Base-by-base conservation (phyloP, 2,329 filamentous ascomycete species). In the Byssochlamys sp. region DNA sequence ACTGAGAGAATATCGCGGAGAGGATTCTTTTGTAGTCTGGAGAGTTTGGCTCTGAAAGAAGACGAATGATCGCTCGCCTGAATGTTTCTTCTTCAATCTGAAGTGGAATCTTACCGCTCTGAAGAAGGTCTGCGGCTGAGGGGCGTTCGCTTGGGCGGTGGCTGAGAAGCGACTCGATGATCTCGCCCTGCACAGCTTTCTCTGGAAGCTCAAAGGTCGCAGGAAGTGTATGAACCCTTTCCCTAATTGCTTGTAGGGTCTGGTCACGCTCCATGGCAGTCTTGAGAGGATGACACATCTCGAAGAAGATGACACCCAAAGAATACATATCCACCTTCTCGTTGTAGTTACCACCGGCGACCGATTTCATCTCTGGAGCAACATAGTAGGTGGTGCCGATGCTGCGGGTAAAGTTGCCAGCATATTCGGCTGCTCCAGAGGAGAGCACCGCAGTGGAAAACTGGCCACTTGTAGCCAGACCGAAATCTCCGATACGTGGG, bases 321-420 rank as follows among this genome's bases (percentile, higher is more conserved):
- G 92, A 96, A 70, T 94, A 99, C 92, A 99, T 97, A 76, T 99
- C 94, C 1, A 97, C 91, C 72, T 96, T 97, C 58, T 90, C 86
- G 59, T 89, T 95, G 70, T 97, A 97, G 60, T 86, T 86, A 2
- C 87, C 88, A 31, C 82, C 82, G 4, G 85, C 85, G 4, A 82
- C 82, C 1, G 89, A 90, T 59, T 88, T 85, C 57, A 99, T 84
- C 72, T 99, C 94, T 0, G 94, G 94, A 0, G 94, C 94, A 57
- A 95, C 89, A 67, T 99, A 99, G 58, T 94, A 88, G 0, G 90
- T 87, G 12, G 94, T 99, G 3, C 85, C 85, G 52, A 88, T 76
- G 63, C 84, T 84, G 55, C 81, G 78, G 27, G 77, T 78, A 58
- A 76, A 75, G 39, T 72, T 66, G 7, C 69, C 73, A 57, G 69